These are phyloP conservation scores for Acacia pycnantha DNA, from an alignment of 331 rosid species.

Conservation along the genomic window DNA sequence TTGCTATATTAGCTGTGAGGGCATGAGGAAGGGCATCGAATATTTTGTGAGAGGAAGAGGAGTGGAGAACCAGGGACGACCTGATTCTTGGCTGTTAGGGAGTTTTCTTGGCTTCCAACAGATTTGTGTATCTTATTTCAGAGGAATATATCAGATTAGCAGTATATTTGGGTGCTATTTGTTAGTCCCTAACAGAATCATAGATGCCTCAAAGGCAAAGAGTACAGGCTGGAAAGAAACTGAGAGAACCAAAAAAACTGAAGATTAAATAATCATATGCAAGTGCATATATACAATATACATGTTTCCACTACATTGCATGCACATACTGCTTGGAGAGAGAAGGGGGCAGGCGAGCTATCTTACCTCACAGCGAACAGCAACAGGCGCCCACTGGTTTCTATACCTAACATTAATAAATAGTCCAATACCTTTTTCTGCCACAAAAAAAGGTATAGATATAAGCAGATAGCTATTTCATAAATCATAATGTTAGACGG, in stretches of 20 bases:
- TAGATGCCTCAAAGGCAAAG: background rate
- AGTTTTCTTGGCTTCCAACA: too few species aligned
- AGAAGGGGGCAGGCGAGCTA: background rate
- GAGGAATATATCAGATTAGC: too few species aligned
- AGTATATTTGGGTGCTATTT: too few species aligned
- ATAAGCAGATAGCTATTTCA: constrained; percentile 21
- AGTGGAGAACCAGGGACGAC: too few species aligned
- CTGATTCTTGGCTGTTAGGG: too few species aligned
- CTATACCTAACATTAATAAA: constrained; percentile 83
- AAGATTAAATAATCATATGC: background rate
- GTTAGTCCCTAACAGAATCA: too few species aligned
- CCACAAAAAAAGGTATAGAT: constrained; percentile 33
- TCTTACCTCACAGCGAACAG: constrained; percentile 78
- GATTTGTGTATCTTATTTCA: too few species aligned
- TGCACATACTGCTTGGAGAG: background rate
- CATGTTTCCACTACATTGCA: background rate
- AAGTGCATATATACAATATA: background rate
- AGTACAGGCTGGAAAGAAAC: background rate
- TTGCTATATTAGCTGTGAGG: too few species aligned
- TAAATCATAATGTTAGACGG: constrained; percentile 11
- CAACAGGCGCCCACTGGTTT: constrained; percentile 95
- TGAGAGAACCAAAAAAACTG: background rate
- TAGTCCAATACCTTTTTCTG: constrained; percentile 83
- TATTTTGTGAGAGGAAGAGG: too few species aligned
- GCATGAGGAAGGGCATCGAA: too few species aligned